Conservation (phyloP, 2,329 filamentous ascomycete genomes). For the Harringtonia aguacate region DNA sequence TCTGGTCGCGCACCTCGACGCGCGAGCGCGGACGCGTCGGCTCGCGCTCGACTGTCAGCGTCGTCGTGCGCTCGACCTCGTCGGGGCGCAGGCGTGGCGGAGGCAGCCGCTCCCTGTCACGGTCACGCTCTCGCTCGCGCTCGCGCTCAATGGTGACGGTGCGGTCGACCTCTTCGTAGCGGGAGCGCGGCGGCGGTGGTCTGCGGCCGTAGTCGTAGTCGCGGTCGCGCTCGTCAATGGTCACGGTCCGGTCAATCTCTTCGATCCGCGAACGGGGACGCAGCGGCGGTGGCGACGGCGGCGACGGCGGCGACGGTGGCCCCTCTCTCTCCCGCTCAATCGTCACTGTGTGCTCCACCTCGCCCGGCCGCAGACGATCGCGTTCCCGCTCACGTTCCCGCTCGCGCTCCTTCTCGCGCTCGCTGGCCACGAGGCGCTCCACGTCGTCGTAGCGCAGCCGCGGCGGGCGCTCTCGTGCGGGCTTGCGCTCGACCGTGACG, state of each 20-base stretch:
- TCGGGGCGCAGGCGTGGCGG: too few relatives aligned
- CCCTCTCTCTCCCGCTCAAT: too few relatives aligned
- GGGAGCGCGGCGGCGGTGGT: background rate
- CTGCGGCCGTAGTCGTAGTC: background rate
- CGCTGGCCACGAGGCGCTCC: too few relatives aligned
- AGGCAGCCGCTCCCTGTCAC: background rate
- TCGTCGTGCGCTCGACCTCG: background rate
- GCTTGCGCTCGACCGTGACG: background rate
- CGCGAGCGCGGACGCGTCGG: too few relatives aligned
- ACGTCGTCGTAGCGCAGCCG: too few relatives aligned
- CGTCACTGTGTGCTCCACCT: too few relatives aligned
- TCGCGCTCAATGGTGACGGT: background rate
- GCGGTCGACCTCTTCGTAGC: background rate
- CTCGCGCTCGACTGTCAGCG: constrained; percentile 30
- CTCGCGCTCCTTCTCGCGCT: background rate
- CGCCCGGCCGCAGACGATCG: too few relatives aligned
- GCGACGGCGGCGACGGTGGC: too few relatives aligned
- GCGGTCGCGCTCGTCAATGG: background rate
- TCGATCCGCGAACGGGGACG: too few relatives aligned
- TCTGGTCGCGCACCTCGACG: too few relatives aligned
- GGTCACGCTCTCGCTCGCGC: background rate
- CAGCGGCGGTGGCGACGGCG: too few relatives aligned
- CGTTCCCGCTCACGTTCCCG: background rate
- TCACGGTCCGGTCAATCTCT: background rate
- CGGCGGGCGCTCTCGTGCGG: too few relatives aligned